phyloP scores from a whole-genome alignment of 768 basidiomycete genomes.

The Panus rudis region DNA sequence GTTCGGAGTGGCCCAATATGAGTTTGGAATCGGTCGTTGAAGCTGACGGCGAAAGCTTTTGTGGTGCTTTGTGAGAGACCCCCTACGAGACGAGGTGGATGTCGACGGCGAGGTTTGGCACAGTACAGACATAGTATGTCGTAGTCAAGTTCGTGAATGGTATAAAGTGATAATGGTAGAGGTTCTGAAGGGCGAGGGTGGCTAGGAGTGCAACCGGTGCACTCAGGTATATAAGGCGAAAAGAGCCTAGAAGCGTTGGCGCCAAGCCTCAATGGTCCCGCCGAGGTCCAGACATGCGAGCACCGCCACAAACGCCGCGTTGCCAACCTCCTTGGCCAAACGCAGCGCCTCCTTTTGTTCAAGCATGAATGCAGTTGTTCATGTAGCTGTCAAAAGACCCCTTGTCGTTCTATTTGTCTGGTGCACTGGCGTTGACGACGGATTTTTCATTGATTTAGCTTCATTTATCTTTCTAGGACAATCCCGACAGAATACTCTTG shows the following conservation, averaged over 20 bases:
- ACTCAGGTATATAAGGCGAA: no score
- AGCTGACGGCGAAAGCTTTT: constrained; percentile 13
- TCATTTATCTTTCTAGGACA: no score
- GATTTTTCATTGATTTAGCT: no score
- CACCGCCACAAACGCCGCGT: no score
- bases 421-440: no score
- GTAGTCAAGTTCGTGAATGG: background rate
- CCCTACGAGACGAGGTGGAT: constrained; percentile 6
- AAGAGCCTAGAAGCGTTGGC: background rate
- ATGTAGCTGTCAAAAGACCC: no score
- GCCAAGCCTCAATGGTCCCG: constrained; percentile 1
- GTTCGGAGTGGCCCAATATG: constrained; percentile 72
- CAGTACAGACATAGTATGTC: constrained; percentile 10
- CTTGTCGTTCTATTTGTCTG: no score
- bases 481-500: no score
- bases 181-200: background rate
- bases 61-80: constrained; percentile 1
- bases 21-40: constrained; percentile 70
- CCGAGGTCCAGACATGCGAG: constrained; percentile 45
- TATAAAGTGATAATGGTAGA: background rate
- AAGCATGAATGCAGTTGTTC: no score
- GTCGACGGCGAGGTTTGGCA: constrained; percentile 4
- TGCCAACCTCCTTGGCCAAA: no score
- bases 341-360: no score
- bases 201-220: no score